Percentiles rank a stretch among this genome's conserved stretches.
phyloP scores from a whole-genome alignment of 2,329 filamentous ascomycete species.

The Aspergillus tubingensis region DNA sequence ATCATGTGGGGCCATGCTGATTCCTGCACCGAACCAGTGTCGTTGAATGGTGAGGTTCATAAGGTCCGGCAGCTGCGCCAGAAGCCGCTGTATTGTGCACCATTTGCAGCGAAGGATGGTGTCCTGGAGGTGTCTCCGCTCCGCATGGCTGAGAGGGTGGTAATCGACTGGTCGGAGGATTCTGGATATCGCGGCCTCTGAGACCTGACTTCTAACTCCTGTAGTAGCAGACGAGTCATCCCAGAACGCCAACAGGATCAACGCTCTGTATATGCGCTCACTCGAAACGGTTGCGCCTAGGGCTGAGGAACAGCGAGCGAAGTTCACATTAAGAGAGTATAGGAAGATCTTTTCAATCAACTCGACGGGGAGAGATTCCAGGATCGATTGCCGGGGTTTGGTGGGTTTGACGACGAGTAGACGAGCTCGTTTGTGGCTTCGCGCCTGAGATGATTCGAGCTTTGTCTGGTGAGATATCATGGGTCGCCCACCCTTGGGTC shows the following conservation, averaged over 20 bases:
- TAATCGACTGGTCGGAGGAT: constrained; percentile 42
- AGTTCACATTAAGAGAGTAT: constrained; percentile 48
- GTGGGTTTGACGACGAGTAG: constrained; percentile 10
- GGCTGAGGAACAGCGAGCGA: constrained; percentile 45
- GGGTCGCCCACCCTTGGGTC: constrained; percentile 19
- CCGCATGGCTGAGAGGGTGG: constrained; percentile 24
- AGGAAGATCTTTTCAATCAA: constrained; percentile 57
- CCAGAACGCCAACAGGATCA: constrained; percentile 47
- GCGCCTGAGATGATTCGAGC: constrained; percentile 12
- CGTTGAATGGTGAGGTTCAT: constrained; percentile 37
- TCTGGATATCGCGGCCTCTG: constrained; percentile 25
- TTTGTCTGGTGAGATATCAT: constrained; percentile 17
- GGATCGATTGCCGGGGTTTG: constrained; percentile 24
- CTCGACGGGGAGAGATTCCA: constrained; percentile 54
- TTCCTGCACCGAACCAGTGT: constrained; percentile 32
- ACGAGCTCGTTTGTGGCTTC: constrained; percentile 17
- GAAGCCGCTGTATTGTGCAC: constrained; percentile 41
- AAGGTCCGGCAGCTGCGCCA: constrained; percentile 36
- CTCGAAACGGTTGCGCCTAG: constrained; percentile 44
- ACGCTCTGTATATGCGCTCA: constrained; percentile 42
- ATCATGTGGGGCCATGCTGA: constrained; percentile 24
- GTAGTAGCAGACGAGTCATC: constrained; percentile 24
- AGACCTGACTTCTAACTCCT: background rate
- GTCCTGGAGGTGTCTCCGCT: constrained; percentile 37
- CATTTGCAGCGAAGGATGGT: constrained; percentile 41